A percentile compares a stretch with the other conserved stretches of the same genome.
Conservation (phyloP, 2,329 filamentous ascomycete species). For the Alternaria alternata region DNA sequence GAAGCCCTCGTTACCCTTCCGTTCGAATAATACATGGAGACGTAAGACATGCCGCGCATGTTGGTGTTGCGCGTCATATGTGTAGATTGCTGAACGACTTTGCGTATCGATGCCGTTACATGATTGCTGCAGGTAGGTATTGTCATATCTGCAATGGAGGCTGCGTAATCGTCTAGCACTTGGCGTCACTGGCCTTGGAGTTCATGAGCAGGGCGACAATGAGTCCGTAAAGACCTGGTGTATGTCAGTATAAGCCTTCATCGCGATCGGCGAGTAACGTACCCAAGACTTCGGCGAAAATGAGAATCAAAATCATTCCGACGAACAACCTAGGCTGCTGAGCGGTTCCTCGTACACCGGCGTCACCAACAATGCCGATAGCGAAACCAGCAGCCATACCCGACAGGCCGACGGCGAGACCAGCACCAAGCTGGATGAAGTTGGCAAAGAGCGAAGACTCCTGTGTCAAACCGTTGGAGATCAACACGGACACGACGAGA, state of each 20-base stretch:
- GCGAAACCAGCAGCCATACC: slow-evolving; percentile 91
- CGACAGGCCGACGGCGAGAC: slow-evolving; percentile 74
- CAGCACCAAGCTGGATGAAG: slow-evolving; percentile 63
- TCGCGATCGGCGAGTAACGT: slow-evolving; percentile 50
- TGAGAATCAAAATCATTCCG: slow-evolving; percentile 98
- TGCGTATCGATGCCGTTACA: slow-evolving; percentile 26
- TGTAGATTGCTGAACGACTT: slow-evolving; percentile 18
- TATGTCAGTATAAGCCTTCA: slow-evolving; percentile 8
- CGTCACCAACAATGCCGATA: slow-evolving; percentile 72
- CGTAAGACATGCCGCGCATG: slow-evolving; percentile 45
- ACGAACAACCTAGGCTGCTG: slow-evolving; percentile 89
- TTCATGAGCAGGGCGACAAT: slow-evolving; percentile 99
- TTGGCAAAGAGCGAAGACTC: slow-evolving; percentile 58
- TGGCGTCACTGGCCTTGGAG: slow-evolving; percentile 71
- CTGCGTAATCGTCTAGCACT: slow-evolving; percentile 24
- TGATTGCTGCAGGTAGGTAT: slow-evolving; percentile 37
- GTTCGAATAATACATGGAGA: slow-evolving; percentile 45
- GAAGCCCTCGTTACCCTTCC: slow-evolving; percentile 18
- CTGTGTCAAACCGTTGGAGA: slow-evolving; percentile 62
- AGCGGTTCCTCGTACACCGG: slow-evolving; percentile 85
- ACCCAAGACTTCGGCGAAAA: slow-evolving; percentile 99
- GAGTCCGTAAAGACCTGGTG: slow-evolving; percentile 91
- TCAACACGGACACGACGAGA: slow-evolving; percentile 62
- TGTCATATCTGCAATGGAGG: slow-evolving; percentile 42
- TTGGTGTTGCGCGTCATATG: slow-evolving; percentile 36